These are phyloP conservation scores for Chlorella sp. DNA, from an alignment of 139 green algal genomes.

Conservation along the genomic window DNA sequence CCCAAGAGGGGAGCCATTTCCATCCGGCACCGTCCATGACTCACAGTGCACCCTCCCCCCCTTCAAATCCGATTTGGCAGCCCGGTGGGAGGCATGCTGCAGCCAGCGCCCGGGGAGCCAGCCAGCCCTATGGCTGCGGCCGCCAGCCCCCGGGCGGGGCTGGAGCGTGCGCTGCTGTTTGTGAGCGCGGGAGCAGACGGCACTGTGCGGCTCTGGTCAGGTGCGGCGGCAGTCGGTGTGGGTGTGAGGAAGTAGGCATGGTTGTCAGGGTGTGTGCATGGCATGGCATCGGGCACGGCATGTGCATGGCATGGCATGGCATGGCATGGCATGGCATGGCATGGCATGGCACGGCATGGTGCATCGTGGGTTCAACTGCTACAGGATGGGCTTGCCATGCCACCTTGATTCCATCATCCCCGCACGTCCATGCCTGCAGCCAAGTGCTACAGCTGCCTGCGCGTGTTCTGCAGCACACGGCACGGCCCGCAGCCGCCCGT, in stretches of 20 bases:
- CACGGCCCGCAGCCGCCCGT: constrained; percentile 25
- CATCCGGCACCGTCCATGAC: no score
- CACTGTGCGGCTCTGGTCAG: constrained; percentile 80
- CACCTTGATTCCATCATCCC: neutral
- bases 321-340: neutral
- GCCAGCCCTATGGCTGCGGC: neutral
- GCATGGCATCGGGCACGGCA: neutral
- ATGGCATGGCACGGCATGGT: no score
- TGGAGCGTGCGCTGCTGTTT: constrained; percentile 57
- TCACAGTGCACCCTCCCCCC: no score
- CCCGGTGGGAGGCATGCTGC: neutral
- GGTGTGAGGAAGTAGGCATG: neutral
- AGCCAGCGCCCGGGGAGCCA: neutral
- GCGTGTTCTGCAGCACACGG: constrained; percentile 40
- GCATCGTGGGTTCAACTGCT: neutral
- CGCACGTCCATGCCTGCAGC: neutral
- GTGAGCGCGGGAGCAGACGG: constrained; percentile 79
- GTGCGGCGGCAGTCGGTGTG: neutral
- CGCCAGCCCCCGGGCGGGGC: neutral
- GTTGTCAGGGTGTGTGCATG: neutral
- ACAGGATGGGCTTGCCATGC: neutral
- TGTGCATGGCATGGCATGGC: neutral
- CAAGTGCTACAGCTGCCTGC: constrained; percentile 57
- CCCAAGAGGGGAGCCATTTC: no score
- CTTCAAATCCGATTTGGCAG: neutral